Conservation (phyloP, 164 flowering plant genomes). For the Aristolochia contorta region DNA sequence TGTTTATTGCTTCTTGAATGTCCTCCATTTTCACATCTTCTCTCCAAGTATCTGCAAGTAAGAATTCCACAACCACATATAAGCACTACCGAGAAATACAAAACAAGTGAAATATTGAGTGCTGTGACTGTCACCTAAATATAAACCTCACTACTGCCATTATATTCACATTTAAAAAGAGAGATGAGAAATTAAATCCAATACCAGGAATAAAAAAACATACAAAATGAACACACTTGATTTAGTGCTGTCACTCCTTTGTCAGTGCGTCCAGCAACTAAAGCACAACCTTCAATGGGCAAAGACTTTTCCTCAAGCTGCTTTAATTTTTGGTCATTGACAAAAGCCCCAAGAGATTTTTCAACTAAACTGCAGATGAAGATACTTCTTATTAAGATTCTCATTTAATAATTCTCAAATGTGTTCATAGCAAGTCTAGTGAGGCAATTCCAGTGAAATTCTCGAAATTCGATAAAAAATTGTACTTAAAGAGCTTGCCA, state of each 20-base stretch:
- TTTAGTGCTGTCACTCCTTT: conserved; percentile 88
- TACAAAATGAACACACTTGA: conserved; percentile 94
- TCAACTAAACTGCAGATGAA: conserved; percentile 44
- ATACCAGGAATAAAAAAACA: conserved; percentile 4
- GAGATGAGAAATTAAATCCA: background rate
- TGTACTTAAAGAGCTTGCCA: too few species aligned
- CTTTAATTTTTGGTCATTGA: conserved; percentile 72
- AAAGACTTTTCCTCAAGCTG: conserved; percentile 49
- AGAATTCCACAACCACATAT: background rate
- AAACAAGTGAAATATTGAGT: background rate
- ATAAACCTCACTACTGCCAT: too few species aligned
- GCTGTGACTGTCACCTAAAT: too few species aligned
- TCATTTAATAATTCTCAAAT: too few species aligned
- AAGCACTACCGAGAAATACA: background rate
- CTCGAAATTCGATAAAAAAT: too few species aligned
- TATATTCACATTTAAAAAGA: background rate
- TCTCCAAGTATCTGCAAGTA: conserved; percentile 70
- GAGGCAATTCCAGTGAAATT: background rate
- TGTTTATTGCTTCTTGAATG: conserved; percentile 51
- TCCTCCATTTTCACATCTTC: conserved; percentile 52
- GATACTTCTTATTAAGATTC: background rate
- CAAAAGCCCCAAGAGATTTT: conserved; percentile 61
- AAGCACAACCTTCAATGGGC: conserved; percentile 64
- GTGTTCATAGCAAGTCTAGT: background rate
- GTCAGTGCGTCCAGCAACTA: conserved; percentile 96